Conservation (phyloP, 345 rosid genomes). For the Reutealis trisperma region DNA sequence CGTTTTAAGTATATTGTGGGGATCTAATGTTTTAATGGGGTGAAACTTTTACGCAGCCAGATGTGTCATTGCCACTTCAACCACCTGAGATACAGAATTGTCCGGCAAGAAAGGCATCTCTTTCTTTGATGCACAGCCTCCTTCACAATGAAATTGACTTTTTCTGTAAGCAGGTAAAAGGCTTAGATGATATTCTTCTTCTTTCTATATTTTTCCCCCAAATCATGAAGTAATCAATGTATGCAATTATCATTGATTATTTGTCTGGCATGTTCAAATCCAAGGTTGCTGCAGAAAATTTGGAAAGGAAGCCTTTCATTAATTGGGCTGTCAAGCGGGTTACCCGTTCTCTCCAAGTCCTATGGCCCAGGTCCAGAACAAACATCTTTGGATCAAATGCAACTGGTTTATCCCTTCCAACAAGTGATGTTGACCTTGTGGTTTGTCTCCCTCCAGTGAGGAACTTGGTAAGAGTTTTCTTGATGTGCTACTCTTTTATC, state of each 20-base stretch:
- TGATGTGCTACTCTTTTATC: neutral
- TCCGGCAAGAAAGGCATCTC: slow-evolving; percentile 55
- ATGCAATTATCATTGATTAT: slow-evolving; percentile 14
- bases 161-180: slow-evolving; percentile 79
- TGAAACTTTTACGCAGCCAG: slow-evolving; percentile 71
- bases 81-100: slow-evolving; percentile 65
- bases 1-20: slow-evolving; percentile 8
- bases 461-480: slow-evolving; percentile 66
- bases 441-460: slow-evolving; percentile 98
- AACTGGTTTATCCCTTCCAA: slow-evolving; percentile 91
- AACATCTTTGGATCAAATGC: slow-evolving; percentile 93
- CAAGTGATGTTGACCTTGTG: slow-evolving; percentile 99
- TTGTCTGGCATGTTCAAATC: slow-evolving; percentile 25
- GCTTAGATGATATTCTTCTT: slow-evolving; percentile 17
- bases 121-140: slow-evolving; percentile 62
- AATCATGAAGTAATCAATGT: slow-evolving; percentile 3
- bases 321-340: slow-evolving; percentile 98
- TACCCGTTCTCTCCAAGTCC: slow-evolving; percentile 87
- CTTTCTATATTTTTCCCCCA: slow-evolving; percentile 18
- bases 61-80: slow-evolving; percentile 80
- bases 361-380: slow-evolving; percentile 98
- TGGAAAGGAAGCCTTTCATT: slow-evolving; percentile 84
- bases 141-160: slow-evolving; percentile 84
- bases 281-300: slow-evolving; percentile 81
- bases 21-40: slow-evolving; percentile 25